Percentiles rank a stretch among this genome's conserved stretches.
Conservation (phyloP, 2,329 filamentous ascomycete genomes). For the Rhynchosporium agropyri region DNA sequence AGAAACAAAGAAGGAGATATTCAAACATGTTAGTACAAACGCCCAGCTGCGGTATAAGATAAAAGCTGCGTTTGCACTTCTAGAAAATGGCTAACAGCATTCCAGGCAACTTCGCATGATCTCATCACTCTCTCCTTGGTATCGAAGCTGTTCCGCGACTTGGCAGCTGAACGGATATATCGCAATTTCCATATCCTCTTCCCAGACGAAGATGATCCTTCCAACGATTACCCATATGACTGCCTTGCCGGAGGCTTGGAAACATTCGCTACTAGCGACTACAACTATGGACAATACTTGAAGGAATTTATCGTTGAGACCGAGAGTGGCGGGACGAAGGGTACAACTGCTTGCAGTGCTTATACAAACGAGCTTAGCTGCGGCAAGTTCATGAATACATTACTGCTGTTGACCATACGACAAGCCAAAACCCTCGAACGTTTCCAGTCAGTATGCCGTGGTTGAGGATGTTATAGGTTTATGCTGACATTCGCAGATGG, state of each 20-base stretch:
- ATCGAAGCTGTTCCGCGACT: constrained; percentile 58
- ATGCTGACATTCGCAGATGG: constrained; percentile 50
- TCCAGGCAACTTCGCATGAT: constrained; percentile 54
- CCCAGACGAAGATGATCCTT: constrained; percentile 58
- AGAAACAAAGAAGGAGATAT: constrained; percentile 19
- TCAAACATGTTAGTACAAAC: constrained; percentile 17
- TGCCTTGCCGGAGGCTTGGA: constrained; percentile 60
- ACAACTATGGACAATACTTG: constrained; percentile 63
- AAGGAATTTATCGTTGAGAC: constrained; percentile 60
- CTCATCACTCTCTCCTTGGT: constrained; percentile 61
- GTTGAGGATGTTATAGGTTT: not conserved
- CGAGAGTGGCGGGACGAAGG: constrained; percentile 53
- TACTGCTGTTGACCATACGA: constrained; percentile 59
- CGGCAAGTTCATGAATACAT: constrained; percentile 65
- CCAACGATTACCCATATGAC: constrained; percentile 57
- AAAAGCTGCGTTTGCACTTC: not conserved
- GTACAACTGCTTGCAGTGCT: constrained; percentile 55
- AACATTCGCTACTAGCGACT: constrained; percentile 64
- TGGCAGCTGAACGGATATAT: constrained; percentile 62
- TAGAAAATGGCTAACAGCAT: constrained; percentile 1
- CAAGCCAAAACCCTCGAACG: constrained; percentile 57
- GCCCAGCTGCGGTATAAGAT: not conserved
- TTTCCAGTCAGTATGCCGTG: constrained; percentile 51
- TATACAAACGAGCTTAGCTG: constrained; percentile 59
- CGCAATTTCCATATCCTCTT: constrained; percentile 63